phyloP scores from a whole-genome alignment of 768 basidiomycete genomes.

The Collybiopsis confluens region DNA sequence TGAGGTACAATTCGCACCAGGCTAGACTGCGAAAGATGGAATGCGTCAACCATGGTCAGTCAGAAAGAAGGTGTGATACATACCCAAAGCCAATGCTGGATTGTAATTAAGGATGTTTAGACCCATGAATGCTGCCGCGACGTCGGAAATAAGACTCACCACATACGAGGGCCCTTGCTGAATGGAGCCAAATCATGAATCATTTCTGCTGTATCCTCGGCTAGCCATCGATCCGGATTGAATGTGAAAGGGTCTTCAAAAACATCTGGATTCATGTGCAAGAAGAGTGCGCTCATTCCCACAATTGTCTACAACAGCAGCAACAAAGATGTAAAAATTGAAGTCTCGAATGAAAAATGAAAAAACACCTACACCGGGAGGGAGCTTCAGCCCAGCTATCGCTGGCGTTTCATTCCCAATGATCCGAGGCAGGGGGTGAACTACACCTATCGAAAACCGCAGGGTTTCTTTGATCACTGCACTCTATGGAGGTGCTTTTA shows the following conservation, averaged over 20 bases:
- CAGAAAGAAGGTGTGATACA: background rate
- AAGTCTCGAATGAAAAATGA: background rate
- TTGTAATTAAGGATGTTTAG: no score
- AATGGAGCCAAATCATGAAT: constrained; percentile 38
- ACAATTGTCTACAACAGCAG: constrained; percentile 30
- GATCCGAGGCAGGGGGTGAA: constrained; percentile 37
- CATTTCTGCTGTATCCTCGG: constrained; percentile 23
- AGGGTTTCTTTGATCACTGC: constrained; percentile 46
- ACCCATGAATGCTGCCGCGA: no score
- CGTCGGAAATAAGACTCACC: no score
- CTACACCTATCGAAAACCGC: constrained; percentile 36
- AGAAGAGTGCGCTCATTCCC: constrained; percentile 23
- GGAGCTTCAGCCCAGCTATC: constrained; percentile 34
- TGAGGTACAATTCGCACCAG: constrained; percentile 10
- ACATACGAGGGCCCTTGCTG: background rate
- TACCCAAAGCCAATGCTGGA: background rate
- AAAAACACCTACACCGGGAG: constrained; percentile 28
- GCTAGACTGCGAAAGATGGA: constrained; percentile 3
- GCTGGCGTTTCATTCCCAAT: constrained; percentile 28
- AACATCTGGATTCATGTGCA: constrained; percentile 26
- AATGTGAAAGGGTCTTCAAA: constrained; percentile 35
- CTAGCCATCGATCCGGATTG: constrained; percentile 39
- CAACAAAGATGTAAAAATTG: no score
- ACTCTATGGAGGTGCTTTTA: constrained; percentile 26
- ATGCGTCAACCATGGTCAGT: no score